These are phyloP conservation scores for Colletotrichum liaoningense DNA, from an alignment of 2,329 filamentous ascomycete species.

Conservation along the genomic window DNA sequence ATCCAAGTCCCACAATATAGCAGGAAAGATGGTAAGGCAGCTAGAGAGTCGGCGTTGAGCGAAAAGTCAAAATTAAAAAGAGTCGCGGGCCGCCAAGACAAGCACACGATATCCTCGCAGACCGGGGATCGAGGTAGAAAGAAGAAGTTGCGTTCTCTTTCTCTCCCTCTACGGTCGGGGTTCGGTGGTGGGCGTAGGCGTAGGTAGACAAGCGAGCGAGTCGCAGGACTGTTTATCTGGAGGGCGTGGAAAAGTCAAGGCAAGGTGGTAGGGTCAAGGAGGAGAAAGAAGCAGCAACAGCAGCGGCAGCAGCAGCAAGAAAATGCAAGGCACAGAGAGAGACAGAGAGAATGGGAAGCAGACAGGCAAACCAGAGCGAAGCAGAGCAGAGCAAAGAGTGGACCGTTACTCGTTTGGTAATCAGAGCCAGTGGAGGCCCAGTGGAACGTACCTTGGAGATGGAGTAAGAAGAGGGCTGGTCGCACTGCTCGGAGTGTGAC, in stretches of 20 bases:
- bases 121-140: slow-evolving; percentile 14
- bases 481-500: slow-evolving; percentile 21
- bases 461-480: slow-evolving; percentile 33
- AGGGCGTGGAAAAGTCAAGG: slow-evolving; percentile 22
- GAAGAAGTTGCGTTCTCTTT: neutral
- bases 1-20: slow-evolving; percentile 42
- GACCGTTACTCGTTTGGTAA: slow-evolving; percentile 34
- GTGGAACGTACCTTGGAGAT: slow-evolving; percentile 35
- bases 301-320: neutral
- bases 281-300: slow-evolving; percentile 8
- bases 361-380: slow-evolving; percentile 22
- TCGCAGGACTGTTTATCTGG: slow-evolving; percentile 12
- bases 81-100: slow-evolving; percentile 24
- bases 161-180: neutral
- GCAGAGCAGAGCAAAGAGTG: slow-evolving; percentile 31
- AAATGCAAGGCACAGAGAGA: slow-evolving; percentile 1
- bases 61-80: slow-evolving; percentile 37
- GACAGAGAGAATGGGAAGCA: neutral
- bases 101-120: slow-evolving; percentile 17
- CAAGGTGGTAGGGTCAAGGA: slow-evolving; percentile 28
- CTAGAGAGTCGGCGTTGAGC: slow-evolving; percentile 26
- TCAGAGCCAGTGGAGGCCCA: slow-evolving; percentile 23
- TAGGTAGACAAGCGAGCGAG: slow-evolving; percentile 1
- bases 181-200: neutral
- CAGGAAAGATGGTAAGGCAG: slow-evolving; percentile 10